These are phyloP conservation scores for Arachnomyces sp. DNA, from an alignment of 2,329 filamentous ascomycete species.

Conservation along the genomic window DNA sequence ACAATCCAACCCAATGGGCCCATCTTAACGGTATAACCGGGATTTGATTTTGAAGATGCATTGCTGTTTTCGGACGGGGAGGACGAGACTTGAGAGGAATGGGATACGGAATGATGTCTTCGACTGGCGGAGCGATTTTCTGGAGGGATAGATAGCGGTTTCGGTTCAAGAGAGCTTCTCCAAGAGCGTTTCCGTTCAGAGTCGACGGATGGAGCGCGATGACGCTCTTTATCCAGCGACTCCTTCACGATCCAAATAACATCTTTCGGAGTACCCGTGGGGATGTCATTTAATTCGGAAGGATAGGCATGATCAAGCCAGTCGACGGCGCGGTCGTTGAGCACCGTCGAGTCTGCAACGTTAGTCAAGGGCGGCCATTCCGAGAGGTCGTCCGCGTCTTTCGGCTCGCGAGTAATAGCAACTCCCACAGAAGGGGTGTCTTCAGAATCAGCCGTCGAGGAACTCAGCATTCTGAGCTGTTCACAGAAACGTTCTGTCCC, in stretches of 20 bases:
- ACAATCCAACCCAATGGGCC: conserved; percentile 1
- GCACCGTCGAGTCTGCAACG: conserved; percentile 3
- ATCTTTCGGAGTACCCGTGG: conserved; percentile 6
- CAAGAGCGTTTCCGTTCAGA: background rate
- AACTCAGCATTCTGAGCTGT: no score
- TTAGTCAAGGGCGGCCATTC: conserved; percentile 11
- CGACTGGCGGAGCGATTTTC: background rate
- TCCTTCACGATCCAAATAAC: conserved; percentile 8
- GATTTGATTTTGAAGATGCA: conserved; percentile 9
- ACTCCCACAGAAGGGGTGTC: no score
- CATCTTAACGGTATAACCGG: conserved; percentile 1
- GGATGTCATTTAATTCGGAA: conserved; percentile 9
- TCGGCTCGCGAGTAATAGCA: no score
- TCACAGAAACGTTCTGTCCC: no score
- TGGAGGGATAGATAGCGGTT: background rate
- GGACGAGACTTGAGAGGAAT: conserved; percentile 2
- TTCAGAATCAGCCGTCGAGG: no score
- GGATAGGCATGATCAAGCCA: conserved; percentile 9
- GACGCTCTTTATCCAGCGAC: conserved; percentile 7
- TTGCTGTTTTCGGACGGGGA: conserved; percentile 2
- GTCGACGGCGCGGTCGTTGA: conserved; percentile 5
- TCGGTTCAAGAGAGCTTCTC: conserved; percentile 2
- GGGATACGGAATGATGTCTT: conserved; percentile 1
- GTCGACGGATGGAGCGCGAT: background rate
- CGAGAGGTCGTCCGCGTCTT: conserved; percentile 5